Conservation (phyloP, 768 basidiomycete genomes). For the Suillus occidentalis region DNA sequence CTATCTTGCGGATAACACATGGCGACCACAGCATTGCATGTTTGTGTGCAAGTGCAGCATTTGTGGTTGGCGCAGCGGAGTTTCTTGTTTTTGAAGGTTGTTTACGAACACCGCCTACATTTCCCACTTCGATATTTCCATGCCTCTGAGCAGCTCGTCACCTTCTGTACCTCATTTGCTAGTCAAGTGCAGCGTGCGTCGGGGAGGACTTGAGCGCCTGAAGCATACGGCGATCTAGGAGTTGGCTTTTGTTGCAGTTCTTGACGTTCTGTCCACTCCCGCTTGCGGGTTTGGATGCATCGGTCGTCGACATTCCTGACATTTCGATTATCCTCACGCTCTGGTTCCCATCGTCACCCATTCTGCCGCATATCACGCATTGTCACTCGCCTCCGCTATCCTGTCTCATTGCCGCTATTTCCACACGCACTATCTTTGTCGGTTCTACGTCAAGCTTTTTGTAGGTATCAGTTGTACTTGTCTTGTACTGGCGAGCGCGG, state of each 20-base stretch:
- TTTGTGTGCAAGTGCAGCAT: conserved; percentile 23
- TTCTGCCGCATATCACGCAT: conserved; percentile 17
- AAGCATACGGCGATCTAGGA: conserved; percentile 14
- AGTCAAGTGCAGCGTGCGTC: conserved; percentile 32
- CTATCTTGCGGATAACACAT: conserved; percentile 25
- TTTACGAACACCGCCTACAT: conserved; percentile 23
- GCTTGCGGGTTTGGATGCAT: conserved; percentile 31
- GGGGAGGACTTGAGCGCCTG: conserved; percentile 28
- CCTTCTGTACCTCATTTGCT: conserved; percentile 33
- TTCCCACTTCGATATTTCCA: conserved; percentile 14
- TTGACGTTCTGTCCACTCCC: conserved; percentile 14
- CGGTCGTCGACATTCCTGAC: conserved; percentile 15
- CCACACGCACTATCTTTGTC: conserved; percentile 16
- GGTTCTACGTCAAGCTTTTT: conserved; percentile 22
- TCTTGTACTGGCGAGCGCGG: conserved; percentile 29
- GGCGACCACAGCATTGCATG: conserved; percentile 36
- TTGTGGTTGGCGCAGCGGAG: conserved; percentile 25
- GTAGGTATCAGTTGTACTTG: conserved; percentile 36
- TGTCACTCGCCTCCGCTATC: conserved; percentile 12
- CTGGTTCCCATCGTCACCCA: conserved; percentile 25
- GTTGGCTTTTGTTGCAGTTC: conserved; percentile 10
- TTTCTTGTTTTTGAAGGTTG: conserved; percentile 28
- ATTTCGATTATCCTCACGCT: conserved; percentile 27
- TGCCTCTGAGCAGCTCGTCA: conserved; percentile 24
- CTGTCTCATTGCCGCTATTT: conserved; percentile 20